phyloP scores from a whole-genome alignment of 768 basidiomycete genomes.

The Suillus alpinus region DNA sequence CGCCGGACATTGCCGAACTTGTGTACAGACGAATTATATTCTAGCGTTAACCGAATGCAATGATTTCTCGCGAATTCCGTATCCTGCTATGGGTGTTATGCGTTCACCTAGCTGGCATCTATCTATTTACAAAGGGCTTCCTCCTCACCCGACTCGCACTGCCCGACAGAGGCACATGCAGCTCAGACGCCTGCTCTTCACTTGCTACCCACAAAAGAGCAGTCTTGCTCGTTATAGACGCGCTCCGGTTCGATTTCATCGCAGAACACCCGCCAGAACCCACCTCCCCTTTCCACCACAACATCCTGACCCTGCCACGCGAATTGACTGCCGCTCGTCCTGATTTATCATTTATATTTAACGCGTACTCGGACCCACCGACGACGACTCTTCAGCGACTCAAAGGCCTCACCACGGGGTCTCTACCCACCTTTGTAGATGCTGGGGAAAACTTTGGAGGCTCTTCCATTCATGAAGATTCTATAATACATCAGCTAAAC shows the following conservation, averaged over 20 bases:
- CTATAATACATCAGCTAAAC: constrained; percentile 71
- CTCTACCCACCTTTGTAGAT: constrained; percentile 93
- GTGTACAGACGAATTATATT: too few species aligned
- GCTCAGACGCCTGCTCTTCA: constrained; percentile 29
- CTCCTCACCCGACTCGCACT: constrained; percentile 67
- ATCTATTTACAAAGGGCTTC: constrained; percentile 90
- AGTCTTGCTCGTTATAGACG: constrained; percentile 85
- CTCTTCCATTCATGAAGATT: constrained; percentile 84
- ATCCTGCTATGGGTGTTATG: constrained; percentile 58
- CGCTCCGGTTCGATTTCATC: constrained; percentile 92
- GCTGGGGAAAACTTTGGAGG: constrained; percentile 89
- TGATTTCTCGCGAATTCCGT: constrained; percentile 15
- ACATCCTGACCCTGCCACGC: constrained; percentile 75
- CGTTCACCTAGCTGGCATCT: constrained; percentile 75
- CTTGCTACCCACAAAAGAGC: constrained; percentile 73
- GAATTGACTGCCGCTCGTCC: constrained; percentile 67
- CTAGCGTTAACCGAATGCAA: neutral
- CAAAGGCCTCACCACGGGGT: constrained; percentile 93
- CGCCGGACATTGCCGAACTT: too few species aligned
- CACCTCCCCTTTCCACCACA: constrained; percentile 70
- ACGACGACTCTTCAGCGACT: constrained; percentile 93
- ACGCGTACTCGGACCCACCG: constrained; percentile 90
- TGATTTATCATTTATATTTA: constrained; percentile 77
- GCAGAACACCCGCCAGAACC: constrained; percentile 61
- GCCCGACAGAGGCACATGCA: constrained; percentile 21